Base-by-base conservation (phyloP, 2,329 filamentous ascomycete genomes). In the Calonectria fujianensis region DNA sequence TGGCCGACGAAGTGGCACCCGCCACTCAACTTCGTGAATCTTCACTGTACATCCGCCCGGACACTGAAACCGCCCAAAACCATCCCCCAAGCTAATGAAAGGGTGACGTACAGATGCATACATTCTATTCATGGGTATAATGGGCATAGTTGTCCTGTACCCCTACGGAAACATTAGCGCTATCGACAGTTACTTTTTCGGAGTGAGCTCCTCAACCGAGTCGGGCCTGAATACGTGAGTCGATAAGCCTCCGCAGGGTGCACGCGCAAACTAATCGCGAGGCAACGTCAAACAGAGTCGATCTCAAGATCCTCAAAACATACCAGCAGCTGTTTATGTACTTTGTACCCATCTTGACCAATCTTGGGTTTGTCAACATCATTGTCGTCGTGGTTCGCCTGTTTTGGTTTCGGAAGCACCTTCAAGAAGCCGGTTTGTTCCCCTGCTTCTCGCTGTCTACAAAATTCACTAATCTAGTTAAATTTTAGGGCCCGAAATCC, bases 311-410 rank as follows among this genome's bases (percentile, higher is more conserved):
- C 1, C 79, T 91, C 20, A 85, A 85, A 73, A 85, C 83, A 0
- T 90, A 90, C 72, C 89, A 91, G 77, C 89, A 91, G 76, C 75
- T 90, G 4, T 87, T 86, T 66, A 77, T 90, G 45, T 91, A 90
- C 77, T 83, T 90, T 59, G 81, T 89, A 24, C 88, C 89, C 0
- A 84, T 89, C 10, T 72, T 90, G 2, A 86, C 85, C 0, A 90
- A 90, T 70, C 72, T 89, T 20, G 85, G 85, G 0, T 89, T 89
- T 76, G 82, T 90, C 78, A 90, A 90, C 76, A 86, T 87, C 4
- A 67, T 88, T 10, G 87, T 90, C 7, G 87, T 90, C 4, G 77
- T 87, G 16, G 85, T 88, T 0, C 85, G 89, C 0, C 77, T 90
- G 4, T 80, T 83, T 63, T 90, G 88, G 87, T 90, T 90, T 76